Conservation (phyloP, 441 rosid genomes). For the Eutrema salsugineum region DNA sequence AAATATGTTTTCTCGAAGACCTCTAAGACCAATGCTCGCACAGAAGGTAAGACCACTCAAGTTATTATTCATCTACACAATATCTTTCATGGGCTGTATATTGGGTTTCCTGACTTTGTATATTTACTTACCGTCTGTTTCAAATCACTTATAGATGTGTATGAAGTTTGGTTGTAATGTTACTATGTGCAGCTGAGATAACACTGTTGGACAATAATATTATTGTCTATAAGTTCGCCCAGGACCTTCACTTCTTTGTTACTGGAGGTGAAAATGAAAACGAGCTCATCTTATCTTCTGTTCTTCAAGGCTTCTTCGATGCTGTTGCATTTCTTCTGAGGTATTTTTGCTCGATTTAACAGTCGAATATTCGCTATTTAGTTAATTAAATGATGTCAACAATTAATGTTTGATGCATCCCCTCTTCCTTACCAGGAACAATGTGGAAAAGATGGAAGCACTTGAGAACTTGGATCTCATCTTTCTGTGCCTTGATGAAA, state of each 20-base stretch:
- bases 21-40: constrained; percentile 79
- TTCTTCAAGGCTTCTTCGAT: constrained; percentile 89
- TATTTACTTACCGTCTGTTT: not conserved
- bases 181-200: constrained; percentile 68
- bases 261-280: constrained; percentile 89
- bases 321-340: constrained; percentile 78
- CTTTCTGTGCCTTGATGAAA: constrained; percentile 83
- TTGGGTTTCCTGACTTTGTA: not conserved
- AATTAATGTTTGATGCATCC: not conserved
- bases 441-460: constrained; percentile 86
- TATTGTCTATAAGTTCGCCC: constrained; percentile 81
- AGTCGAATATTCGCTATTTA: not conserved
- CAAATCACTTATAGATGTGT: not conserved
- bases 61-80: not conserved
- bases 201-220: constrained; percentile 67
- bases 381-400: not conserved
- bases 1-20: constrained; percentile 70
- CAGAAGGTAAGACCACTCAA: constrained; percentile 53
- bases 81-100: not conserved
- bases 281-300: constrained; percentile 78
- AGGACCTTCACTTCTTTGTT: constrained; percentile 89
- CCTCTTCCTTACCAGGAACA: constrained; percentile 45
- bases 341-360: constrained; percentile 32
- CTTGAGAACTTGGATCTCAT: constrained; percentile 89
- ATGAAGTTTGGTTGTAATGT: not conserved